A percentile compares a stretch with the other conserved stretches of the same genome.
These are phyloP conservation scores for Auxenochlorella pyrenoidosa DNA, from an alignment of 139 green algal genomes.

Conservation along the genomic window DNA sequence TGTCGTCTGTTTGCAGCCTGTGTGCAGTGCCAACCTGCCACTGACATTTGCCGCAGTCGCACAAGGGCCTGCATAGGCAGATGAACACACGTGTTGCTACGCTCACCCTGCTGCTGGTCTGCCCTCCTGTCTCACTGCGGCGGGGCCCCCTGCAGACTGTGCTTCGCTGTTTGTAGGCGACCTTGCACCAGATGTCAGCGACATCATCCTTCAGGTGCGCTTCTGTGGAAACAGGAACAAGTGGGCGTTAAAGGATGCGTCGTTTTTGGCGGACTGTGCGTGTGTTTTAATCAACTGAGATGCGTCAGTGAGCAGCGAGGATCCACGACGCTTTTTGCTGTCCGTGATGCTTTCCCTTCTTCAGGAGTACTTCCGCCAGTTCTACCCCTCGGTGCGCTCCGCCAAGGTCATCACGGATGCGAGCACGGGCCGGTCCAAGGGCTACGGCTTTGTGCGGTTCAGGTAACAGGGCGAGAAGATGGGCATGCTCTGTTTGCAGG, in stretches of 20 bases:
- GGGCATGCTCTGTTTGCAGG: neutral
- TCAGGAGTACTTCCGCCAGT: constrained; percentile 86
- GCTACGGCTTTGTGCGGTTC: constrained; percentile 98
- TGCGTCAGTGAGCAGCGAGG: no score
- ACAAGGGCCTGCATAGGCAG: neutral
- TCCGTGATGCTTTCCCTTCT: neutral
- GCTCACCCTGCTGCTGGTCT: neutral
- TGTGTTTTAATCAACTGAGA: no score
- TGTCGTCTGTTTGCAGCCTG: neutral
- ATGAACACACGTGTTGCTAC: no score
- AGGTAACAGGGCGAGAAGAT: neutral
- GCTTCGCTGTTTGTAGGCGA: constrained; percentile 95
- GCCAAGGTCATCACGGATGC: constrained; percentile 92
- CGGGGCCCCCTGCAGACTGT: constrained; percentile 57
- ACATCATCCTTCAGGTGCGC: constrained; percentile 74
- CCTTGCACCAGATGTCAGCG: constrained; percentile 90
- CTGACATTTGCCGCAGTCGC: no score
- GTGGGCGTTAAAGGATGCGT: no score
- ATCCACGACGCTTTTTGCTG: no score
- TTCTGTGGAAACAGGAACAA: neutral
- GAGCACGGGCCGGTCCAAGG: constrained; percentile 85
- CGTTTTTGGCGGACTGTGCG: no score
- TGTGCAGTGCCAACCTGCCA: no score
- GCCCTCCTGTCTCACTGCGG: neutral
- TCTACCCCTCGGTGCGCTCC: constrained; percentile 79